Base-by-base conservation (phyloP, 352 stramenopile genomes). In the Pilasporangium apinafurcum region DNA sequence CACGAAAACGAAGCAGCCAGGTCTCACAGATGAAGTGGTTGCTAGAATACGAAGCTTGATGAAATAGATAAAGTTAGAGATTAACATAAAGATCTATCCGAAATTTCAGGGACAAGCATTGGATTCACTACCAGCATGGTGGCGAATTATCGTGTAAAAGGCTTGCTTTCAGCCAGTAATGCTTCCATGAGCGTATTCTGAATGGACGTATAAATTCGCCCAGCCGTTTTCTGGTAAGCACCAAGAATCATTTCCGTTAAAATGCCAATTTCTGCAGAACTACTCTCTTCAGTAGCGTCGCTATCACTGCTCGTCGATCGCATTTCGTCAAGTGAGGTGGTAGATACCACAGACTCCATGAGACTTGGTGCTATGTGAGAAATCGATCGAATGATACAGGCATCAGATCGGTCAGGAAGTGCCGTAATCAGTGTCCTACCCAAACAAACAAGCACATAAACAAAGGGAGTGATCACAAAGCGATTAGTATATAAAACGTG, bases 111-210 rank as follows among this genome's bases (percentile, higher is more conserved):
- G n/a, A n/a, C n/a, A n/a, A n/a, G n/a, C n/a, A n/a, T n/a, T n/a
- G n/a, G n/a, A n/a, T n/a, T n/a, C n/a, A n/a, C n/a, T n/a, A n/a
- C n/a, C n/a, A n/a, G n/a, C n/a, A n/a, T n/a, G n/a, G n/a, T n/a
- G n/a, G n/a, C n/a, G n/a, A n/a, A n/a, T n/a, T n/a, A n/a, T n/a
- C n/a, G n/a, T n/a, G n/a, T n/a, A n/a, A n/a, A n/a, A n/a, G n/a
- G n/a, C n/a, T n/a, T n/a, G n/a, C 37, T 13, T 32, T 13, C 21
- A 18, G 9, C 18, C 37, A 44, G 31, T 33, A 50, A 29, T 31
- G 61, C 39, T 8, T 50, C 29, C 62, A 73, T 68, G 17, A 73
- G 51, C 21, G 53, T 36, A 39, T 73, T 69, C 40, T 74, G 48
- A 17, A 74, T 62, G 10, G 43, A 42, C 7, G 47, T 38, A 35